phyloP scores from a whole-genome alignment of 805 yeast genomes.

The Yarrowia hollandica region DNA sequence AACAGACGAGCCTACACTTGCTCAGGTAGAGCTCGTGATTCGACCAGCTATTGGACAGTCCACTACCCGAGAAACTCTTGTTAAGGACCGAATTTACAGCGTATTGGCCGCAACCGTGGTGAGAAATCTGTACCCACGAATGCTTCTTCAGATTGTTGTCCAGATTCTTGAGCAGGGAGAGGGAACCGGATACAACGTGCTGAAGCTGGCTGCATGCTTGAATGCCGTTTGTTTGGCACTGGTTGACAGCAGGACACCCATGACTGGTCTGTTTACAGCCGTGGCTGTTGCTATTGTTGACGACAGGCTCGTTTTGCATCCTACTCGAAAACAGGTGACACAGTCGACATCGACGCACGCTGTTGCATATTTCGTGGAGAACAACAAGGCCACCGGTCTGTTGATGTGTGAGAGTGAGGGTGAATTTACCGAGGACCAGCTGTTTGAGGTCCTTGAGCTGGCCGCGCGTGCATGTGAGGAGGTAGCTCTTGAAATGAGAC shows the following conservation, averaged over 20 bases:
- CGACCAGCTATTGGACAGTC: conserved; percentile 78
- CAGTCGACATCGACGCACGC: conserved; percentile 58
- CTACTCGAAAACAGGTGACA: conserved; percentile 51
- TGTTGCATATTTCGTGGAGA: conserved; percentile 57
- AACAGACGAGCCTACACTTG: conserved; percentile 79
- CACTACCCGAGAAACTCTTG: conserved; percentile 66
- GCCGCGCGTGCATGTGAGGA: conserved; percentile 52
- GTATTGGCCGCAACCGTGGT: conserved; percentile 62
- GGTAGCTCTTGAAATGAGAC: conserved; percentile 50
- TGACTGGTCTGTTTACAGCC: conserved; percentile 61
- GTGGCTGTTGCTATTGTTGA: conserved; percentile 48
- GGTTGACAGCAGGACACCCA: conserved; percentile 73
- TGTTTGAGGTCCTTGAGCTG: conserved; percentile 53
- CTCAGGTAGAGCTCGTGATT: conserved; percentile 74
- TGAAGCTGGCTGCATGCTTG: conserved; percentile 66
- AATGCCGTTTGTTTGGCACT: conserved; percentile 76
- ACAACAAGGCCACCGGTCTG: conserved; percentile 54
- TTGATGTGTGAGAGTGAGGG: conserved; percentile 76
- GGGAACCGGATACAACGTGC: conserved; percentile 41
- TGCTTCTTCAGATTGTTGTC: conserved; percentile 65
- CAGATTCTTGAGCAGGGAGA: conserved; percentile 62
- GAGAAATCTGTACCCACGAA: conserved; percentile 72
- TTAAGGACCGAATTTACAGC: conserved; percentile 69
- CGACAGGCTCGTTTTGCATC: conserved; percentile 44
- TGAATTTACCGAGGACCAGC: conserved; percentile 55